These are phyloP conservation scores for Fraxinus ornus DNA, from an alignment of 305 asterid species.

Conservation along the genomic window DNA sequence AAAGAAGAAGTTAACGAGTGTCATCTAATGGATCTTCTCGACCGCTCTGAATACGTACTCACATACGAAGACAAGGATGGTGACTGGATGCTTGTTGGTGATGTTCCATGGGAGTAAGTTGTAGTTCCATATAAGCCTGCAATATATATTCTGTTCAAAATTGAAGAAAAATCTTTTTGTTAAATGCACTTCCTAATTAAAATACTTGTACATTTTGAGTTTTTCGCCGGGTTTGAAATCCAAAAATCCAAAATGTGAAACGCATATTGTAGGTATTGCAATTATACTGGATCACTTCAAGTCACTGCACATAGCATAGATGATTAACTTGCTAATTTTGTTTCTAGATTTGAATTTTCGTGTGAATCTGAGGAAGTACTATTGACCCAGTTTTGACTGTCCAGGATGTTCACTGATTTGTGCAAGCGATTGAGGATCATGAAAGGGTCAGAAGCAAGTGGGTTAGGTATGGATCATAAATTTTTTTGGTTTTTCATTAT, in stretches of 20 bases:
- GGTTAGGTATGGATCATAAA: constrained; percentile 10
- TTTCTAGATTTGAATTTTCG: neutral
- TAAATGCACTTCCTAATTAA: neutral
- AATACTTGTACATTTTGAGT: neutral
- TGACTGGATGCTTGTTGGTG: constrained; percentile 88
- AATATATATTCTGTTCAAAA: neutral
- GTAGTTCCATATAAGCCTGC: neutral
- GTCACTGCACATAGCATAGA: neutral
- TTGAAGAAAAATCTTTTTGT: neutral
- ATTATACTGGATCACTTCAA: neutral
- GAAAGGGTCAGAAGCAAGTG: constrained; percentile 84
- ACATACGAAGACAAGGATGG: constrained; percentile 77
- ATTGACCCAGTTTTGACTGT: neutral
- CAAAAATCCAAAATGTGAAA: neutral
- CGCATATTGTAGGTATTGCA: neutral
- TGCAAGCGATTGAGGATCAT: constrained; percentile 85
- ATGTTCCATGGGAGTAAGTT: constrained; percentile 77
- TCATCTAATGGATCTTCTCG: constrained; percentile 58
- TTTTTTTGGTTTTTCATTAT: neutral
- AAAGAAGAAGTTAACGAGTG: constrained; percentile 57
- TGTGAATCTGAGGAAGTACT: neutral
- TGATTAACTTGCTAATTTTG: neutral
- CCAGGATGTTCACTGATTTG: constrained; percentile 71
- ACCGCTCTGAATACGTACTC: constrained; percentile 70
- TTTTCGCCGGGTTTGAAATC: neutral